Evolutionary conservation across 1,284 basidiomycete genomes (phyloP).

Genomic region (Cerrena zonata): DNA sequence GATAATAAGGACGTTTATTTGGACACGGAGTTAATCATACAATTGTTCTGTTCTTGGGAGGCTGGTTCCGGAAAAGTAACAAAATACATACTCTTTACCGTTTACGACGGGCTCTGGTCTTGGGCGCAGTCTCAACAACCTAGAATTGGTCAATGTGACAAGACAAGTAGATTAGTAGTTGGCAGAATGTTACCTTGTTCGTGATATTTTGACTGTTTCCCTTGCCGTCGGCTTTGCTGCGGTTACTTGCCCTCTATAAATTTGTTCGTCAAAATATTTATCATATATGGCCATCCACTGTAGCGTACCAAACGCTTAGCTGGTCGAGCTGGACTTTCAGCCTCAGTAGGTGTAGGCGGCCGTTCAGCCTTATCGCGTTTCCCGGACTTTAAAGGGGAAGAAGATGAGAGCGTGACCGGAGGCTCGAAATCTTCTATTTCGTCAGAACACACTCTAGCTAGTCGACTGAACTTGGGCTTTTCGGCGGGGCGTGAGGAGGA

Average conservation of each 20-base stretch:
- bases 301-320: constrained; percentile 19
- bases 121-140: neutral
- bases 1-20: no score
- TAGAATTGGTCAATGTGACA: neutral
- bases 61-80: no score
- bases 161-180: neutral
- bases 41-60: no score
- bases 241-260: constrained; percentile 15
- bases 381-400: constrained; percentile 12
- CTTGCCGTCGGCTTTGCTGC: constrained; percentile 14
- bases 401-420: constrained; percentile 5
- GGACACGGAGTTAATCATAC: no score
- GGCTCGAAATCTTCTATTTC: constrained; percentile 29
- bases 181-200: neutral
- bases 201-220: neutral
- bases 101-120: neutral
- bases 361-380: constrained; percentile 13
- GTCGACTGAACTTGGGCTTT: constrained; percentile 22
- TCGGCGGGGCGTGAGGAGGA: constrained; percentile 5
- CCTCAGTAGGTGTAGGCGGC: constrained; percentile 5
- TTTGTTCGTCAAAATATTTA: neutral
- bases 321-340: neutral
- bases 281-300: neutral
- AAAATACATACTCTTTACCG: no score
- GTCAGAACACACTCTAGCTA: constrained; percentile 22